Evolutionary conservation across 441 rosid genomes (phyloP).

Genomic region (Theobroma grandiflorum): DNA sequence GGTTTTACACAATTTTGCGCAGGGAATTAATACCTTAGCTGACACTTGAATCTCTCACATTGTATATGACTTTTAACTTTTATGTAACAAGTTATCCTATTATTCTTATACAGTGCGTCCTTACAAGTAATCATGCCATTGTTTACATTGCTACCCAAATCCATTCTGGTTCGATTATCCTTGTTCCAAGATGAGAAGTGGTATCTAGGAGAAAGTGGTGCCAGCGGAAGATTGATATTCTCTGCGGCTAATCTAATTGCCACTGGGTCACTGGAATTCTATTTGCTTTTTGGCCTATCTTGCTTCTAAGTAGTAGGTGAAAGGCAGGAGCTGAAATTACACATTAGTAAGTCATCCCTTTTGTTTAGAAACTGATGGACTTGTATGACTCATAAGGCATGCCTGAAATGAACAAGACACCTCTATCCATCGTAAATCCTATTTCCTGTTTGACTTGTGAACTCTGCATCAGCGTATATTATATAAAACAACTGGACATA

Average conservation of each 20-base stretch:
- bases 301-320: neutral
- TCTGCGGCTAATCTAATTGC: neutral
- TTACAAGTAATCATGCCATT: neutral
- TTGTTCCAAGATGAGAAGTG: neutral
- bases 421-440: too few species aligned
- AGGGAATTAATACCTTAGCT: neutral
- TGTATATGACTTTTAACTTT: neutral
- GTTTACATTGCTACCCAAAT: neutral
- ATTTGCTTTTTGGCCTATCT: neutral
- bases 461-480: too few species aligned
- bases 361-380: neutral
- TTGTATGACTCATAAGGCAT: too few species aligned
- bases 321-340: neutral
- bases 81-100: neutral
- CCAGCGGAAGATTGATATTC: neutral
- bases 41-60: neutral
- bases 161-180: neutral
- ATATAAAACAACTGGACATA: too few species aligned
- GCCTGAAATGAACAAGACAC: too few species aligned
- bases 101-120: neutral
- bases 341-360: neutral
- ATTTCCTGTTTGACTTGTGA: too few species aligned
- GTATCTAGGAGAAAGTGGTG: neutral
- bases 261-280: neutral
- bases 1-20: constrained; percentile 18